Evolutionary conservation across 2,329 filamentous ascomycete genomes (phyloP).

Genomic region (Didymella arachidicola): DNA sequence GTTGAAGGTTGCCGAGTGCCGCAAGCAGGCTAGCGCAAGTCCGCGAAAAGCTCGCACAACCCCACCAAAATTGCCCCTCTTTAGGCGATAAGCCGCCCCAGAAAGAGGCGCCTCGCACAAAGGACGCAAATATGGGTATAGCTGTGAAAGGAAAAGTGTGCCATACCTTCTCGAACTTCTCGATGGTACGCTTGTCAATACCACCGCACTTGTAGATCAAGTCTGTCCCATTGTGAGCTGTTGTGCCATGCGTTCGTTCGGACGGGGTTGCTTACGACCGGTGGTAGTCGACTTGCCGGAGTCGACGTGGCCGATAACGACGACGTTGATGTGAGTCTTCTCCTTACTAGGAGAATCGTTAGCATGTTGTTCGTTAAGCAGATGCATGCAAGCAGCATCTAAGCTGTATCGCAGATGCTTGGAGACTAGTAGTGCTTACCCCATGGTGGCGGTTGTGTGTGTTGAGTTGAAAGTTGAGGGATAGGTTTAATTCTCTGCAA

Average conservation of each 20-base stretch:
- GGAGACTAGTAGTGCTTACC: constrained; percentile 57
- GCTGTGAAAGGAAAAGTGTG: constrained; percentile 27
- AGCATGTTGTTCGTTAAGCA: constrained; percentile 34
- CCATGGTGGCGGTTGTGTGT: constrained; percentile 64
- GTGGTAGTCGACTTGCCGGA: constrained; percentile 98
- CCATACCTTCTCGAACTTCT: constrained; percentile 99
- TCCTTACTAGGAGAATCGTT: constrained; percentile 74
- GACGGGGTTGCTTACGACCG: constrained; percentile 67
- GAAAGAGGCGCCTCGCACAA: constrained; percentile 35
- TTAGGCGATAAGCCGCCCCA: constrained; percentile 35
- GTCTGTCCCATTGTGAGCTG: constrained; percentile 62
- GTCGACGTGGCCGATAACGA: constrained; percentile 99
- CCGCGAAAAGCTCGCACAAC: constrained; percentile 50
- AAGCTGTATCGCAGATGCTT: not conserved
- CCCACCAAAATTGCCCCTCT: constrained; percentile 53
- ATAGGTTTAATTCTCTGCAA: constrained; percentile 7
- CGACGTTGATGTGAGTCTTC: constrained; percentile 92
- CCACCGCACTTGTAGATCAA: constrained; percentile 99
- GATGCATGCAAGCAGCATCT: not conserved
- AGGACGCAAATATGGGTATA: constrained; percentile 25
- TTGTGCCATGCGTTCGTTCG: constrained; percentile 39
- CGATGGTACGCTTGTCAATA: constrained; percentile 99
- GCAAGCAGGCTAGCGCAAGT: constrained; percentile 45
- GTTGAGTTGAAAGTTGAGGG: constrained; percentile 40
- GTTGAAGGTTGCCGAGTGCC: constrained; percentile 43